Conservation (phyloP, 192 early-diverging fungal species). For the Allomyces arbusculus region DNA sequence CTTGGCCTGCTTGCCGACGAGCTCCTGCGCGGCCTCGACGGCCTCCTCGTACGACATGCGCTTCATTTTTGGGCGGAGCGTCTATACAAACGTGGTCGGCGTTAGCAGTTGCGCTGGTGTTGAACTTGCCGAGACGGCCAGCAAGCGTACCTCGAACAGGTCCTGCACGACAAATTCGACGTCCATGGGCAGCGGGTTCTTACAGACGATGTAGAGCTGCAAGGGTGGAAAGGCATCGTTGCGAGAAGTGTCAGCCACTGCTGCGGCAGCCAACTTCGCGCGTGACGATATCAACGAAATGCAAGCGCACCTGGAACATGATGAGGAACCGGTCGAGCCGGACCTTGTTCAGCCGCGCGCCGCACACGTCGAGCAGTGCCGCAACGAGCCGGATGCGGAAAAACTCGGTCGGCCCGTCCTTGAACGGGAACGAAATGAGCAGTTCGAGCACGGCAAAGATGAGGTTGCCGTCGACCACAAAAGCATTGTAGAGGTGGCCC, state of each 20-base stretch:
- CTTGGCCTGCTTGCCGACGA: too few species aligned
- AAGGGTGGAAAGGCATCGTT: too few species aligned
- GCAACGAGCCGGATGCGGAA: slow-evolving; percentile 79
- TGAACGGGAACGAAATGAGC: slow-evolving; percentile 16
- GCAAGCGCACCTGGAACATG: slow-evolving; percentile 35
- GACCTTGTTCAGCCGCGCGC: slow-evolving; percentile 11
- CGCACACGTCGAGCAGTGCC: slow-evolving; percentile 71
- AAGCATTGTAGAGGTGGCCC: slow-evolving; percentile 63
- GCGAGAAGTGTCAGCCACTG: too few species aligned
- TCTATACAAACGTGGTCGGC: too few species aligned
- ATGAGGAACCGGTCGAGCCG: not conserved
- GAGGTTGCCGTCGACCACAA: not conserved
- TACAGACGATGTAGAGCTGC: slow-evolving; percentile 64
- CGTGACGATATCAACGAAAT: slow-evolving; percentile 3
- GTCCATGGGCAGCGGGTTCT: slow-evolving; percentile 64
- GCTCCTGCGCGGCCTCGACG: too few species aligned
- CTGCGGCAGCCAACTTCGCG: too few species aligned
- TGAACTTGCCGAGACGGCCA: too few species aligned
- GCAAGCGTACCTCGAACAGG: slow-evolving; percentile 23
- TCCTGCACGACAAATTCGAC: slow-evolving; percentile 69
- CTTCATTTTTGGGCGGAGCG: too few species aligned
- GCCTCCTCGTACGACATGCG: too few species aligned
- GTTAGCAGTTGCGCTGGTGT: too few species aligned
- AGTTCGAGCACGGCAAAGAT: not conserved
- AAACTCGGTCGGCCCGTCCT: slow-evolving; percentile 70